Base-by-base conservation (phyloP, 768 basidiomycete genomes). In the Lentinula raphanica region DNA sequence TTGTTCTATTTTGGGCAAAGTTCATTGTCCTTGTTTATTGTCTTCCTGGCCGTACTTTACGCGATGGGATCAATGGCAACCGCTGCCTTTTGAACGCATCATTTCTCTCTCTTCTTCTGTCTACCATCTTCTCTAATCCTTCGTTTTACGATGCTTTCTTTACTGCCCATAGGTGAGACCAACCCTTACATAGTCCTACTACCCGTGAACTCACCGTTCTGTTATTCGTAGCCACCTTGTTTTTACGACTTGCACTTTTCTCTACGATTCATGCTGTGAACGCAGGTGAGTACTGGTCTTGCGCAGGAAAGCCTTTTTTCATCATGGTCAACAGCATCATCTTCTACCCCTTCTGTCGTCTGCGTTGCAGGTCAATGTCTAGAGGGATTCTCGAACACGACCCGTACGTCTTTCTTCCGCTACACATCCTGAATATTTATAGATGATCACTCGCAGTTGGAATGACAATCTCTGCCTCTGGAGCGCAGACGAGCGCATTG, bases 331-430 rank as follows among this genome's bases (percentile, higher is more conserved):
- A 25, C 55, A 84, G 82, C 76, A 67, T 85, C 86, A 59, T 83
- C 86, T 71, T 72, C 76, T 69, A 76, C 79, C 63, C 69, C 75
- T 59, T 71, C 76, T 66, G 84, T 92, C 58, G 77, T 93, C 60
- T 92, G 90, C 78, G 76, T 90, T 88, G 87, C 90, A 69, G 90
- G 90, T 64, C 90, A 93, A 87, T 92, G 91, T 76, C 73, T 92
- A 58, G 80, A 91, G 70, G 91, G 91, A 58, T 81, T 73, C 71
- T 83, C 88, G 31, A 92, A 92, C 67, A 81, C 79, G 23, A 87
- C 88, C 65, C 74, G 88, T 85, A 58, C 32, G 74, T 15, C 19
- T 58, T 38, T 45, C 3, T 53, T 32, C 21, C 4, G 25, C 31
- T 58, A 9, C 54, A 49, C n/a, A n/a, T n/a, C n/a, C n/a, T n/a